A percentile compares a stretch with the other conserved stretches of the same genome.
Conservation (phyloP, 768 basidiomycete species). For the Leccinum uliginosum region DNA sequence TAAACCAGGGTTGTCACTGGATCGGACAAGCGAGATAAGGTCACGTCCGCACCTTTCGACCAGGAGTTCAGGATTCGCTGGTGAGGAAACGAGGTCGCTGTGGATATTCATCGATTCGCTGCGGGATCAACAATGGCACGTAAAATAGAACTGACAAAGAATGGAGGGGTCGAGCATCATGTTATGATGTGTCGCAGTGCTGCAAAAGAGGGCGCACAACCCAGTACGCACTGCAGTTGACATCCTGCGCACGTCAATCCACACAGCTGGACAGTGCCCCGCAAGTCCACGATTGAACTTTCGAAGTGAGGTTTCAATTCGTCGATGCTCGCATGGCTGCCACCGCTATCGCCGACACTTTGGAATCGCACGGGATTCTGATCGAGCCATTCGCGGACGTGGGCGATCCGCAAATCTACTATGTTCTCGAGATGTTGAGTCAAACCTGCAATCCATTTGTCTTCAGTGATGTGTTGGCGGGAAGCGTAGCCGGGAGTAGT, state of each 20-base stretch:
- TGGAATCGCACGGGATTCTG: conserved; percentile 48
- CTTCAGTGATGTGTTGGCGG: conserved; percentile 20
- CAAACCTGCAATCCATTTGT: conserved; percentile 39
- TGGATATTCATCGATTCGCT: conserved; percentile 16
- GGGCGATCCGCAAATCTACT: conserved; percentile 39
- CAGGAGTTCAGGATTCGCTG: conserved; percentile 81
- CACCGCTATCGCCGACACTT: not conserved
- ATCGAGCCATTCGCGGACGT: conserved; percentile 49
- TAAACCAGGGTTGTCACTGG: conserved; percentile 30
- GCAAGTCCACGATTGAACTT: conserved; percentile 41
- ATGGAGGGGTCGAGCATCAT: conserved; percentile 91
- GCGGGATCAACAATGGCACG: conserved; percentile 15
- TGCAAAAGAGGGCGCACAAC: conserved; percentile 32
- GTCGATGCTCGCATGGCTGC: conserved; percentile 40
- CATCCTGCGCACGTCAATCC: conserved; percentile 44
- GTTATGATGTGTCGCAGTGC: conserved; percentile 86
- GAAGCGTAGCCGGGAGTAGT: conserved; percentile 11
- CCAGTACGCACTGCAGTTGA: conserved; percentile 44
- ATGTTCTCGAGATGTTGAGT: conserved; percentile 35
- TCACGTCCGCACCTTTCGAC: conserved; percentile 71
- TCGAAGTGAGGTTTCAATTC: conserved; percentile 43
- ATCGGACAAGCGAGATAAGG: conserved; percentile 10
- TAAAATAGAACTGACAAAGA: conserved; percentile 55
- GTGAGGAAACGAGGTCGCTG: conserved; percentile 82
- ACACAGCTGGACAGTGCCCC: conserved; percentile 45